Percentiles rank a stretch among this genome's conserved stretches.
Conservation (phyloP, 768 basidiomycete species). For the Cyclocybe aegerita region DNA sequence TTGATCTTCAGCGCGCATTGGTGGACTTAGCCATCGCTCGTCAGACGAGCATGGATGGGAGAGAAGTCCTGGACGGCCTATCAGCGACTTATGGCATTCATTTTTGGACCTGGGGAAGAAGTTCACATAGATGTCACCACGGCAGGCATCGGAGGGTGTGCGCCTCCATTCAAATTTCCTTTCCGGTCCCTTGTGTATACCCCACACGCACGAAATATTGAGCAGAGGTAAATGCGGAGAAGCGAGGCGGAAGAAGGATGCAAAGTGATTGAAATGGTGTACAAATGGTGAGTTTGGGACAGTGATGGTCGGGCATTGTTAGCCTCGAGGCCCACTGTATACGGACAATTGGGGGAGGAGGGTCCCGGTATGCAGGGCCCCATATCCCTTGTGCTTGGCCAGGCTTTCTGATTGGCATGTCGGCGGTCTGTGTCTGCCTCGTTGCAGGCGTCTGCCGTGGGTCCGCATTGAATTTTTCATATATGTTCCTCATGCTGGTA, state of each 20-base stretch:
- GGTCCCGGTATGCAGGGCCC: conserved; percentile 1
- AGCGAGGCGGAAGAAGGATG: background rate
- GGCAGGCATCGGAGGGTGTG: conserved; percentile 4
- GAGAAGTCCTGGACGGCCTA: too few relatives aligned
- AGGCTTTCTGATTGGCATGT: conserved; percentile 17
- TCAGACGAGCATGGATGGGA: too few relatives aligned
- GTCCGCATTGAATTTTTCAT: conserved; percentile 9
- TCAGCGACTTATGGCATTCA: conserved; percentile 11
- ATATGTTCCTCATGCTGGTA: conserved; percentile 11
- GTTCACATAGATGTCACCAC: conserved; percentile 12
- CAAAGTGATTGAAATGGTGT: background rate
- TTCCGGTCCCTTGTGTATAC: conserved; percentile 8
- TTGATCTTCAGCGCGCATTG: too few relatives aligned
- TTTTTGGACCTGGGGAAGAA: background rate
- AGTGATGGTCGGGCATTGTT: too few relatives aligned
- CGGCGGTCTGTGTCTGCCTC: conserved; percentile 14
- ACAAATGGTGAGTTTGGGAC: too few relatives aligned
- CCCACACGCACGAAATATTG: background rate
- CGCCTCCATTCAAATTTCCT: conserved; percentile 12
- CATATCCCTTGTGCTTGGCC: conserved; percentile 5
- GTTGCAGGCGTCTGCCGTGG: conserved; percentile 11
- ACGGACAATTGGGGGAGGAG: conserved; percentile 5
- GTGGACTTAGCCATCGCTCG: too few relatives aligned
- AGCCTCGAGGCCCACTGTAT: background rate
- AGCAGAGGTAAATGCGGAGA: background rate